Evolutionary conservation across 1,139 yeast genomes (phyloP).

Genomic region (Saccharomyces pastorianus): DNA sequence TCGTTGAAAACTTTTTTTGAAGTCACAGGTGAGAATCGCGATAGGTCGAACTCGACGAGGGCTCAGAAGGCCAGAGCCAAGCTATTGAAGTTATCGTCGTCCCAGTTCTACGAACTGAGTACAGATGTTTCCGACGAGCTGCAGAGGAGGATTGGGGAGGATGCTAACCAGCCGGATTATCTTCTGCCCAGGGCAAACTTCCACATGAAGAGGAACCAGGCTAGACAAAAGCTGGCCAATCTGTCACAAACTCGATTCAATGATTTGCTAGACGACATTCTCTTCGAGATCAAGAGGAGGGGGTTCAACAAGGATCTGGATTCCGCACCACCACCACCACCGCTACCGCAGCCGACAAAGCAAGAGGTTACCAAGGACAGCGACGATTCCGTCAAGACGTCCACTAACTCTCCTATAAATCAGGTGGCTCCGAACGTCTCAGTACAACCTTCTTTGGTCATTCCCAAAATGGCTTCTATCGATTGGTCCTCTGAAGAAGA

Average conservation of each 20-base stretch:
- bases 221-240: slow-evolving; percentile 83
- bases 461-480: slow-evolving; percentile 69
- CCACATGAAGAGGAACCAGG: slow-evolving; percentile 93
- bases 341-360: background rate
- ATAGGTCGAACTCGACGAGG: slow-evolving; percentile 39
- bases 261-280: slow-evolving; percentile 84
- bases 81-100: slow-evolving; percentile 62
- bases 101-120: slow-evolving; percentile 82
- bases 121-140: slow-evolving; percentile 93
- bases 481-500: slow-evolving; percentile 83
- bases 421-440: slow-evolving; percentile 5
- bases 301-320: slow-evolving; percentile 36
- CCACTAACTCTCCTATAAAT: background rate
- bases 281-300: slow-evolving; percentile 79
- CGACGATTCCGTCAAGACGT: background rate
- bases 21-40: slow-evolving; percentile 19
- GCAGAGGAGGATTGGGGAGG: slow-evolving; percentile 54
- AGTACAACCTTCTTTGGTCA: slow-evolving; percentile 52
- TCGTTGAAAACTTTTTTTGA: slow-evolving; percentile 18
- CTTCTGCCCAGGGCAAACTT: slow-evolving; percentile 60
- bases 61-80: slow-evolving; percentile 81
- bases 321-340: background rate
- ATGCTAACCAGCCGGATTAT: slow-evolving; percentile 50
- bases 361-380: background rate
- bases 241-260: slow-evolving; percentile 76